Conservation (phyloP, 164 flowering plant species). For the Liriodendron chinense region DNA sequence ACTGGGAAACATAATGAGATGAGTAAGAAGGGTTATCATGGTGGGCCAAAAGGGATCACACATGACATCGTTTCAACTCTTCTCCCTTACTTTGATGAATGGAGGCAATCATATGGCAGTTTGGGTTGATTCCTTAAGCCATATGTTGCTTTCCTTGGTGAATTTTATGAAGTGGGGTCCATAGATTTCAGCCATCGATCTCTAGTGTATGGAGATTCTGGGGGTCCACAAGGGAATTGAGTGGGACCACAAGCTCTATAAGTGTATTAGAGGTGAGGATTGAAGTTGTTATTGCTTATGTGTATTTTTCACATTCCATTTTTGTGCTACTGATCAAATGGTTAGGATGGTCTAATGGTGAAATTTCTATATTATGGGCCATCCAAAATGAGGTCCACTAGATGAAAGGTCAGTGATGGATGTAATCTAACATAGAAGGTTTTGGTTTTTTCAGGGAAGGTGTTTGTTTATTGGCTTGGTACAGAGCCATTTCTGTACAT, state of each 20-base stretch:
- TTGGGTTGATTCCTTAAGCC: background rate
- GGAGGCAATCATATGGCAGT: conserved; percentile 70
- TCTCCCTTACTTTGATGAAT: conserved; percentile 66
- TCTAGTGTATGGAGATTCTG: too few relatives aligned
- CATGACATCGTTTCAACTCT: conserved; percentile 70
- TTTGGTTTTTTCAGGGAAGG: conserved; percentile 55
- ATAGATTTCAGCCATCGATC: too few relatives aligned
- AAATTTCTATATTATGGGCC: background rate
- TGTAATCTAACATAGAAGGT: background rate
- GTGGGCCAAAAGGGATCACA: conserved; percentile 14
- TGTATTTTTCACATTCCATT: too few relatives aligned
- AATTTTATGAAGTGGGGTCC: too few relatives aligned
- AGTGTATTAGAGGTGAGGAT: background rate
- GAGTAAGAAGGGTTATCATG: conserved; percentile 19
- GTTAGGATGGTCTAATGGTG: background rate
- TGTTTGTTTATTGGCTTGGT: conserved; percentile 84
- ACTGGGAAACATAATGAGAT: conserved; percentile 67
- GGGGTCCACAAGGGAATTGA: too few relatives aligned
- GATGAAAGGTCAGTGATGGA: background rate
- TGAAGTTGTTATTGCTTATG: background rate
- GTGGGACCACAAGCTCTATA: too few relatives aligned
- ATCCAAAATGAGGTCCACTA: background rate
- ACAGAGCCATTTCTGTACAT: conserved; percentile 83
- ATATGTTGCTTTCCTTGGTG: too few relatives aligned
- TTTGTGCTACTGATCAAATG: too few relatives aligned